Base-by-base conservation (phyloP, 2,329 filamentous ascomycete species). In the Cordyceps javanica region DNA sequence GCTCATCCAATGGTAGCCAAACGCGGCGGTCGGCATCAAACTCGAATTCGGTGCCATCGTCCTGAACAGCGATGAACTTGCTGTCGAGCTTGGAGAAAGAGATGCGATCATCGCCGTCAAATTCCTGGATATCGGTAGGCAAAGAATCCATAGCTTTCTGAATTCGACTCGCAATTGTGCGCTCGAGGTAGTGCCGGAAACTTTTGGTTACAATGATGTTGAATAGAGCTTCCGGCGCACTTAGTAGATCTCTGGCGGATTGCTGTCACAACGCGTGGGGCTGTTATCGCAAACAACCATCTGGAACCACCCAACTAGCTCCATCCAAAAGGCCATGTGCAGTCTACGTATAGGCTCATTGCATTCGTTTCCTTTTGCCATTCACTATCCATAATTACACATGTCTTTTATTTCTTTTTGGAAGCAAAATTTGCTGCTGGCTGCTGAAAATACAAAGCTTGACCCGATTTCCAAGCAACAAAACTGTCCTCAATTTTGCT, bases 31-130 rank as follows among this genome's bases (percentile, higher is more conserved):
- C 79, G 51, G 81, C 73, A 71, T 95, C 86, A 75, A 88, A 97
- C 70, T 92, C 89, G 75, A 87, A 96, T 71, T 96, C 92, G 60
- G 85, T 82, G 54, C 90, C 91, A 68, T 94, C 86, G 49, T 91
- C 89, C 58, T 90, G 88, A 61, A 96, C 91, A 8, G 94, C 84
- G 55, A 94, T 83, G 75, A 87, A 93, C 69, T 91, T 93, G 67
- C 85, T 80, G 72, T 93, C 88, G 60, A 90, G 78, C 69, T 83
- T 89, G n/a, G 90, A 93, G 75, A 88, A 96, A 6, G 90, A 93
- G 67, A 96, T 89, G 64, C 92, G 88, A 28, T 89, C 82, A 69
- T 96, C 91, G 59, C 75, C 75, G 65, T 88, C 86, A 69, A 96
- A 95, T 49, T 88, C 81, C 58, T 82, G 79, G 14, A 82, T 79